Conservation (phyloP, 2,329 filamentous ascomycete species). For the Venturia effusa region DNA sequence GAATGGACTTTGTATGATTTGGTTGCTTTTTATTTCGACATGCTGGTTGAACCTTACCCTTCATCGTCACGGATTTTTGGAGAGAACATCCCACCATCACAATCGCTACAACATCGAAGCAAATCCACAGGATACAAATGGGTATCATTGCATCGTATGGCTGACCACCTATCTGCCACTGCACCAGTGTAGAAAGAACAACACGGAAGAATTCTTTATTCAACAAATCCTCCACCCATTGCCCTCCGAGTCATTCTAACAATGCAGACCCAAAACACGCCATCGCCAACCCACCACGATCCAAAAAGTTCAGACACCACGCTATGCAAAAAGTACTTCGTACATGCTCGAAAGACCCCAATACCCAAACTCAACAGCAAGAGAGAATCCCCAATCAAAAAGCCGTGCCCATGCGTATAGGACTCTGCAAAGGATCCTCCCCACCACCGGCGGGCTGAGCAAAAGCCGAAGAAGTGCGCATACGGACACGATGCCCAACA, state of each 20-base stretch:
- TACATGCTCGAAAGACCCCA: neutral
- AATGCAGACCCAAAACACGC: neutral
- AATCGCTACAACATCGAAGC: no score
- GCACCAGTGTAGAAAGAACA: neutral
- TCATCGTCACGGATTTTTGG: no score
- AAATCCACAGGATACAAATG: no score
- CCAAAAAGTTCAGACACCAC: neutral
- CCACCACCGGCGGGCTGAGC: neutral
- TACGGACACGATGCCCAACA: neutral
- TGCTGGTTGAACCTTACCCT: no score
- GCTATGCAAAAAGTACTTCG: neutral
- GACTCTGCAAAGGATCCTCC: constrained; percentile 2
- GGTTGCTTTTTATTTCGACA: no score
- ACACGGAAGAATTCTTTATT: neutral
- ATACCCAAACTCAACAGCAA: neutral
- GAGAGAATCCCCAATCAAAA: neutral
- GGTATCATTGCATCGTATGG: neutral
- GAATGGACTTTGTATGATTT: no score
- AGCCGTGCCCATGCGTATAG: neutral
- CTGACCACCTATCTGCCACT: neutral
- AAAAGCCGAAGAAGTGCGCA: constrained; percentile 1
- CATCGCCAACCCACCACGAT: neutral
- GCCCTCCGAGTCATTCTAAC: neutral
- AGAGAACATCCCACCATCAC: no score
- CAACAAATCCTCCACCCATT: no score